Percentiles rank a stretch among this genome's conserved stretches.
Evolutionary conservation across 257 asterid species (phyloP).

Genomic region (Phtheirospermum japonicum): DNA sequence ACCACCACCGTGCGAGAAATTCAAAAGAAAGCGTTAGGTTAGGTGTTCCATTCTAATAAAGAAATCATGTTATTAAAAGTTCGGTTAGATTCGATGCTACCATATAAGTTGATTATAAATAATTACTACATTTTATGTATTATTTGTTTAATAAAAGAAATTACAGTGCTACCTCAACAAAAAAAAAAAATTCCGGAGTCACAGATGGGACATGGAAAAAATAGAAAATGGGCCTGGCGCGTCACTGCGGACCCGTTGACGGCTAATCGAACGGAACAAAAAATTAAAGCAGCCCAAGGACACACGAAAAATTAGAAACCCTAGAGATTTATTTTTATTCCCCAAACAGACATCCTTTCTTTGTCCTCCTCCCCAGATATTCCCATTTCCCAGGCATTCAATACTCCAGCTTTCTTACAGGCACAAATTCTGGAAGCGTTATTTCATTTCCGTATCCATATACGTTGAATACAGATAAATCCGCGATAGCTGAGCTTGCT

Average conservation of each 20-base stretch:
- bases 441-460: background rate
- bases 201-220: too few species aligned
- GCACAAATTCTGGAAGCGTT: background rate
- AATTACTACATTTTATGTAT: too few species aligned
- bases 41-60: too few species aligned
- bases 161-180: too few species aligned
- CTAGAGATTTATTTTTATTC: slow-evolving; percentile 28
- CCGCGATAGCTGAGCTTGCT: slow-evolving; percentile 23
- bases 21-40: background rate
- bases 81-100: too few species aligned
- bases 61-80: too few species aligned
- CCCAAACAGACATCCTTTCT: slow-evolving; percentile 29
- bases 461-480: background rate
- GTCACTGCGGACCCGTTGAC: too few species aligned
- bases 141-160: too few species aligned
- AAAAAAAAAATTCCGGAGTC: too few species aligned
- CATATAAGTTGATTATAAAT: too few species aligned
- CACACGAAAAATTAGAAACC: slow-evolving; percentile 44
- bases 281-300: slow-evolving; percentile 12
- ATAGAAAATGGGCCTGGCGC: too few species aligned
- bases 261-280: too few species aligned
- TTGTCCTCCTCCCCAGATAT: slow-evolving; percentile 25
- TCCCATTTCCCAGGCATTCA: slow-evolving; percentile 8
- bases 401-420: slow-evolving; percentile 14
- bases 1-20: background rate